phyloP scores from a whole-genome alignment of 805 yeast genomes.

The Suhomyces kilbournensis region DNA sequence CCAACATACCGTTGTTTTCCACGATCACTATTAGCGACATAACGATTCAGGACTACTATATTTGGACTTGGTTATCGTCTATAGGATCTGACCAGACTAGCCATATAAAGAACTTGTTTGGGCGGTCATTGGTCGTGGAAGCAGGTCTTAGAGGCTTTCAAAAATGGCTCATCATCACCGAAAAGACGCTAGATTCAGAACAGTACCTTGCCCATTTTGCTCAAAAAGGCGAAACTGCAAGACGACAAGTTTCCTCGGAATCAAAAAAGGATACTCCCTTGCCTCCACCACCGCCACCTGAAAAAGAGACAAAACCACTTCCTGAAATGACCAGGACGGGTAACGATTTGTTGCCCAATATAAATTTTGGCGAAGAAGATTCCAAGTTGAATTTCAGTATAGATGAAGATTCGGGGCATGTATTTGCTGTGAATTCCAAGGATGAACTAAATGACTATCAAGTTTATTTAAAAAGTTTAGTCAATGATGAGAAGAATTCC shows the following conservation, averaged over 20 bases:
- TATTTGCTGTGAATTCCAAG: not conserved
- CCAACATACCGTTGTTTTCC: constrained; percentile 37
- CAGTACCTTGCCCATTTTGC: constrained; percentile 29
- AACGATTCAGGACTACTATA: constrained; percentile 79
- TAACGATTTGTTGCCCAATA: constrained; percentile 22
- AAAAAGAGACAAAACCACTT: constrained; percentile 10
- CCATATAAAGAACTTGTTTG: constrained; percentile 64
- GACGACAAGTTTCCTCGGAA: constrained; percentile 5
- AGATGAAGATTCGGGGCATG: constrained; percentile 5
- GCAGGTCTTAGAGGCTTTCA: constrained; percentile 75
- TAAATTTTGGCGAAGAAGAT: constrained; percentile 20
- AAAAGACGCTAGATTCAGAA: constrained; percentile 47
- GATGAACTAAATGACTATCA: constrained; percentile 18
- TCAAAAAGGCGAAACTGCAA: not conserved
- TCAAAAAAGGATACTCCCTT: constrained; percentile 14
- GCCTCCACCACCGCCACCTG: constrained; percentile 14
- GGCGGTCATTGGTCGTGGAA: constrained; percentile 78
- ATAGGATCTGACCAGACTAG: constrained; percentile 71
- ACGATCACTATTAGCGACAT: constrained; percentile 51
- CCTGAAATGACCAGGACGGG: not conserved
- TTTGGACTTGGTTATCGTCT: constrained; percentile 88
- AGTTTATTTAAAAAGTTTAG: constrained; percentile 17
- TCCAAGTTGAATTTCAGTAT: constrained; percentile 13
- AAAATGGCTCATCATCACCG: constrained; percentile 77
- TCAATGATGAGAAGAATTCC: constrained; percentile 5